phyloP scores from a whole-genome alignment of 805 yeast genomes.

The Saccharomyces kudriavzevii region DNA sequence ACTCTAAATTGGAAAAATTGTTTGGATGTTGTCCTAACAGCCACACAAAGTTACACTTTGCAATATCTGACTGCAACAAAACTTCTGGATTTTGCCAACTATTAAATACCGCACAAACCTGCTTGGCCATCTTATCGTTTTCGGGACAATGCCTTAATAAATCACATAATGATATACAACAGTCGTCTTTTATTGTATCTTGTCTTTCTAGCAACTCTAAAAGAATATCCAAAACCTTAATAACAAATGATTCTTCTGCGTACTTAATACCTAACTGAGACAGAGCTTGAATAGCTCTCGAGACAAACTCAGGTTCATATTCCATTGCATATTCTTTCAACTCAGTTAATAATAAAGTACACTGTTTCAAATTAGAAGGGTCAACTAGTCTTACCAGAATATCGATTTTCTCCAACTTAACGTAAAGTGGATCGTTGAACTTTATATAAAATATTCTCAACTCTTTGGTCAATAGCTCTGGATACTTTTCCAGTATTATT shows the following conservation, averaged over 20 bases:
- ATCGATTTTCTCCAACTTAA: constrained; percentile 70
- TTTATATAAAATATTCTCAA: constrained; percentile 85
- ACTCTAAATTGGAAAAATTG: constrained; percentile 46
- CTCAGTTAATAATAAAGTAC: constrained; percentile 54
- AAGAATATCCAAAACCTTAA: constrained; percentile 53
- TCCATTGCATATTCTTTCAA: constrained; percentile 77
- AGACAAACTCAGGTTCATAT: constrained; percentile 71
- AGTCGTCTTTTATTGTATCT: constrained; percentile 56
- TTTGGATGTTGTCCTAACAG: constrained; percentile 62
- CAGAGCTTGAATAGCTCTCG: constrained; percentile 55
- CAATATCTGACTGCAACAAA: constrained; percentile 37
- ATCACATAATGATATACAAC: constrained; percentile 51
- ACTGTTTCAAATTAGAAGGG: constrained; percentile 40
- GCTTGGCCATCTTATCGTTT: constrained; percentile 23
- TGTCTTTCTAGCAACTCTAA: constrained; percentile 53
- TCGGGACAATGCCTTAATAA: constrained; percentile 58
- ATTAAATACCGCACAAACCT: constrained; percentile 31
- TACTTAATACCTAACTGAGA: constrained; percentile 66
- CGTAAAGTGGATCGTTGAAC: constrained; percentile 72
- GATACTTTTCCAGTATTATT: constrained; percentile 82
- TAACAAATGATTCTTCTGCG: constrained; percentile 35
- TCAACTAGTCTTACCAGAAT: constrained; percentile 62
- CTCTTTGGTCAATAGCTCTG: constrained; percentile 67
- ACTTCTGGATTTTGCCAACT: constrained; percentile 37
- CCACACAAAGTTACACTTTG: constrained; percentile 56